These are phyloP conservation scores for Flammula alnicola DNA, from an alignment of 1,284 basidiomycete genomes.

Conservation along the genomic window DNA sequence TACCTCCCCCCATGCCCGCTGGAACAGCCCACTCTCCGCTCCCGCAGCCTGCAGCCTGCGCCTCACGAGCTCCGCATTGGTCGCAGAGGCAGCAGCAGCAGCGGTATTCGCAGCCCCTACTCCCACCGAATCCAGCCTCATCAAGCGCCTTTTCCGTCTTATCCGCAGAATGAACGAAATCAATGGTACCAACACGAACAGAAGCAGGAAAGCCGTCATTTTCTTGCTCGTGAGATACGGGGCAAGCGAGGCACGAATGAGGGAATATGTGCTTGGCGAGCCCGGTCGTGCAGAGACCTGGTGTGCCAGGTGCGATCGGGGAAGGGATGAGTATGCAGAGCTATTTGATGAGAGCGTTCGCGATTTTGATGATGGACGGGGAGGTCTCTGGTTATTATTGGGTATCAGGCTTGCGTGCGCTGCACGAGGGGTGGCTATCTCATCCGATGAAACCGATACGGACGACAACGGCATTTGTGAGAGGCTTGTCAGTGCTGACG, in stretches of 20 bases:
- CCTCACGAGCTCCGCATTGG: conserved; percentile 62
- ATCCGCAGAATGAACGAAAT: conserved; percentile 60
- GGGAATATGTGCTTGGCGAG: conserved; percentile 45
- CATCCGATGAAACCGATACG: conserved; percentile 34
- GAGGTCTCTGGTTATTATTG: conserved; percentile 11
- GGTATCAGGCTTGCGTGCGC: conserved; percentile 18
- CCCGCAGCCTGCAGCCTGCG: conserved; percentile 50
- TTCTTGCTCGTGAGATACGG: conserved; percentile 51
- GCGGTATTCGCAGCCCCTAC: conserved; percentile 18
- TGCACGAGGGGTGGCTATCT: conserved; percentile 39
- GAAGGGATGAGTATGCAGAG: conserved; percentile 28
- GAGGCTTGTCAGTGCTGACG: conserved; percentile 27
- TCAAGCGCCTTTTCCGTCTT: conserved; percentile 41
- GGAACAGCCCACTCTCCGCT: conserved; percentile 40
- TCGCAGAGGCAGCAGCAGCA: conserved; percentile 26
- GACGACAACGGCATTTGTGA: conserved; percentile 29
- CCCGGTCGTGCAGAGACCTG: conserved; percentile 43
- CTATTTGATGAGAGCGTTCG: conserved; percentile 34
- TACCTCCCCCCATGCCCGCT: conserved; percentile 58
- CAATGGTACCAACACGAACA: conserved; percentile 66
- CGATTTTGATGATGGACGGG: conserved; percentile 27
- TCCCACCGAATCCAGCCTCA: conserved; percentile 20
- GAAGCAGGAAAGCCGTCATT: conserved; percentile 53
- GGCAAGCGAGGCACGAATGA: conserved; percentile 50
- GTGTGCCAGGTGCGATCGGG: conserved; percentile 30